Conservation (phyloP, 768 basidiomycete species). For the Hygrophoropsis aurantiaca region DNA sequence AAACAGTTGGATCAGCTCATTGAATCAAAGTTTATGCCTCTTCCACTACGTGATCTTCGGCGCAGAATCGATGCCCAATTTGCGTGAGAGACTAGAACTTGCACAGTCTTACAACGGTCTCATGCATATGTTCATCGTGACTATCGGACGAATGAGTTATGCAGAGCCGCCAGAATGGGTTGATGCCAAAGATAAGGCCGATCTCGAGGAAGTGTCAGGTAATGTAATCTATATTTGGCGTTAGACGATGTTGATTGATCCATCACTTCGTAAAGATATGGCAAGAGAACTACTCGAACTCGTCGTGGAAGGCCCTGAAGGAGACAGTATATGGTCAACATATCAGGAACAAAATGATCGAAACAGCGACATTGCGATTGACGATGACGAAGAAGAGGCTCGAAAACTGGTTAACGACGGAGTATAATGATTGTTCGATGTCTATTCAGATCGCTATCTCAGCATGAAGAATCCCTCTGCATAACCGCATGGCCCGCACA, state of each 20-base stretch:
- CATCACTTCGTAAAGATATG: constrained; percentile 39
- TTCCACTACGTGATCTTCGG: constrained; percentile 64
- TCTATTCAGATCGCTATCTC: neutral
- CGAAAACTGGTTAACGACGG: too few species aligned
- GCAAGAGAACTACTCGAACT: constrained; percentile 61
- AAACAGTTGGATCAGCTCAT: constrained; percentile 47
- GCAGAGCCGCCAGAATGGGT: constrained; percentile 67
- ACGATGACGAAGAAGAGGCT: constrained; percentile 65
- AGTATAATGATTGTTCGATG: constrained; percentile 40
- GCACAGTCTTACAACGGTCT: constrained; percentile 61
- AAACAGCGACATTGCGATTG: constrained; percentile 35
- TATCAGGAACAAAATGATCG: constrained; percentile 51
- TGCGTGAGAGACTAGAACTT: constrained; percentile 59
- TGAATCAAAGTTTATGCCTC: constrained; percentile 56
- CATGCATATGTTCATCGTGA: constrained; percentile 71
- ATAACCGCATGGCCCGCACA: too few species aligned
- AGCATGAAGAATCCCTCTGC: too few species aligned
- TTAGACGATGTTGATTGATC: constrained; percentile 8
- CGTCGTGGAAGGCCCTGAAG: constrained; percentile 72
- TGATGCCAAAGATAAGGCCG: constrained; percentile 34
- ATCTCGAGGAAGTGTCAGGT: constrained; percentile 52
- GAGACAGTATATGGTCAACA: constrained; percentile 62
- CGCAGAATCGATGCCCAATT: constrained; percentile 44
- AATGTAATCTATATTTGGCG: constrained; percentile 14
- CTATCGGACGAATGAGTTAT: constrained; percentile 73